Evolutionary conservation across 805 yeast species (phyloP).

Genomic region (Soucietia sequanensis): DNA sequence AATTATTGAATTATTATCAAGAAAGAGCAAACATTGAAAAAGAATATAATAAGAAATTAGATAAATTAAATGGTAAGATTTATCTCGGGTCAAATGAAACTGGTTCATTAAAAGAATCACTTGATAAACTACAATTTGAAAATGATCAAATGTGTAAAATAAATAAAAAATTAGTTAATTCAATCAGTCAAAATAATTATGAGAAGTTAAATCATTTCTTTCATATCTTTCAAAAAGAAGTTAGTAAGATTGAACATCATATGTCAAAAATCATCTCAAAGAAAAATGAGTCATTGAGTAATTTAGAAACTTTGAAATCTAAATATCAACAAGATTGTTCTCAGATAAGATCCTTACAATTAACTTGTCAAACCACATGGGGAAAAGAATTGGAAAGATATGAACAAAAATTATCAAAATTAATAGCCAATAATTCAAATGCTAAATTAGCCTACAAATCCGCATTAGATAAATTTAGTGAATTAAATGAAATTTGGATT

Average conservation of each 20-base stretch:
- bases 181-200: slow-evolving; percentile 46
- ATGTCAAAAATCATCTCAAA: slow-evolving; percentile 54
- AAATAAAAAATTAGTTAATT: slow-evolving; percentile 53
- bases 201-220: slow-evolving; percentile 54
- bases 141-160: slow-evolving; percentile 58
- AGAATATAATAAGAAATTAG: slow-evolving; percentile 62
- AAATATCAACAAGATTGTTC: slow-evolving; percentile 59
- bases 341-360: slow-evolving; percentile 55
- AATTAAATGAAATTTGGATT: slow-evolving; percentile 61
- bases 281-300: slow-evolving; percentile 35
- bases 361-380: slow-evolving; percentile 65
- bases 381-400: slow-evolving; percentile 69
- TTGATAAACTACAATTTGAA: slow-evolving; percentile 58
- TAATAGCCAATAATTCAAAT: slow-evolving; percentile 39
- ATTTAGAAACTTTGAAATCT: slow-evolving; percentile 38
- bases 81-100: slow-evolving; percentile 55
- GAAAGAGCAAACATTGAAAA: slow-evolving; percentile 62
- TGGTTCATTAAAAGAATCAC: slow-evolving; percentile 57
- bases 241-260: slow-evolving; percentile 56
- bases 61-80: slow-evolving; percentile 45
- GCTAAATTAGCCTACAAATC: slow-evolving; percentile 58
- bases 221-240: slow-evolving; percentile 49
- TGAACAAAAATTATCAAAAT: slow-evolving; percentile 53
- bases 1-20: slow-evolving; percentile 32
- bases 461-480: slow-evolving; percentile 51